phyloP scores from a whole-genome alignment of 1,284 basidiomycete species.

The Ustilago esculenta region DNA sequence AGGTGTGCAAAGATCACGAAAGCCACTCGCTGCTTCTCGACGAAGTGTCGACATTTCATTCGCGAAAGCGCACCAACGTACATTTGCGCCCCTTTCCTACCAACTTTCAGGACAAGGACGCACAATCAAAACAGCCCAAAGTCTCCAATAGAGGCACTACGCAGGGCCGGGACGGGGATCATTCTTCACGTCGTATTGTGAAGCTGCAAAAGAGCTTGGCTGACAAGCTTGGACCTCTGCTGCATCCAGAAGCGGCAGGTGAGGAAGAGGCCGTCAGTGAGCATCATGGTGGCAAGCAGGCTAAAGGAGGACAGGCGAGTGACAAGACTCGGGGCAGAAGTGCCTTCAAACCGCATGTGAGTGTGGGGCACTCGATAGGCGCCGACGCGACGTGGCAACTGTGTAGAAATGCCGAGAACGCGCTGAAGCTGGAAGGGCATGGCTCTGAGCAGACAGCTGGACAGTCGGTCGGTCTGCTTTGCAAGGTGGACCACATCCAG shows the following conservation, averaged over 20 bases:
- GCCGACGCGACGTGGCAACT: conserved; percentile 13
- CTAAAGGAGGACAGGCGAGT: background rate
- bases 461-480: conserved; percentile 5
- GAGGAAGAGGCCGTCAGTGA: too few relatives aligned
- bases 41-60: conserved; percentile 17
- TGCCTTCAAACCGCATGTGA: conserved; percentile 24
- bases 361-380: conserved; percentile 12
- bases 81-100: conserved; percentile 27
- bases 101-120: conserved; percentile 15
- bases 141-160: too few relatives aligned
- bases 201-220: conserved; percentile 4
- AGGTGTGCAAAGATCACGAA: background rate
- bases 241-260: too few relatives aligned
- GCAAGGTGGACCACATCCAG: conserved; percentile 10
- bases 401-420: background rate
- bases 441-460: background rate
- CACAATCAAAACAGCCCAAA: too few relatives aligned
- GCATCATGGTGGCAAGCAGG: background rate
- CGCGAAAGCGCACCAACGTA: conserved; percentile 16
- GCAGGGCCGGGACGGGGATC: background rate
- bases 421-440: background rate
- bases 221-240: background rate
- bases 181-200: conserved; percentile 9
- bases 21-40: conserved; percentile 17
- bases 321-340: too few relatives aligned